Base-by-base conservation (phyloP, 2,329 filamentous ascomycete genomes). In the Orbilia javanica region DNA sequence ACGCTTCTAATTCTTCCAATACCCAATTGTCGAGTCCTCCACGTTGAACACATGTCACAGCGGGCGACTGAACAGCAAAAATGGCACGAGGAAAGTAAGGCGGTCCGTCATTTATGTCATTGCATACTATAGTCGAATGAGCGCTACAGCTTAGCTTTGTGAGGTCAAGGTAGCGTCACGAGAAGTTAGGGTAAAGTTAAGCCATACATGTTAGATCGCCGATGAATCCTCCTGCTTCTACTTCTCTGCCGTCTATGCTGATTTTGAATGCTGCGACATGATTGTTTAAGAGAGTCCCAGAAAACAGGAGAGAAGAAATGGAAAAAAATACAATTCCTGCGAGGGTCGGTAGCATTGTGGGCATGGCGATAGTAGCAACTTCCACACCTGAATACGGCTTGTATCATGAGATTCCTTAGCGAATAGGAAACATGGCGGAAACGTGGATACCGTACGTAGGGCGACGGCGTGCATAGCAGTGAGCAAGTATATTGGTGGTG, bases 1-100 rank as follows among this genome's bases (percentile, higher is more conserved):
- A 25, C 11, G 53, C 53, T 15, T 15, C 6, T 25, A 60, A 42
- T n/a, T 60, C 53, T 60, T 60, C 53, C 8, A 60, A 31, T 42
- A 60, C 31, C 53, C 53, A 60, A 13, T 60, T 15, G 10, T 39
- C 31, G 3, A 3, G 11, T 4, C 18, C 34, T 15, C 31, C 31
- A 15, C 10, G n/a, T 13, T n/a, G 10, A 7, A 2, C 20, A n/a
- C 53, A 60, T 22, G n/a, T n/a, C 42, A 11, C n/a, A 8, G 13
- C 50, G 0, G 34, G 31, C 18, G 31, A 13, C 7, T 20, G 53
- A 15, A 60, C 31, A 8, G 31, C 53, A 25, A 60, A 60, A 25
- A 60, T 4, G 1, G 4, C 6, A 8, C 6, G 8, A 15, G 53
- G 31, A 0, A 18, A 4, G n/a, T 5, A 39, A 42, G 25, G 3